These are phyloP conservation scores for Beauveria sp. DNA, from an alignment of 2,329 filamentous ascomycete genomes.

Conservation along the genomic window DNA sequence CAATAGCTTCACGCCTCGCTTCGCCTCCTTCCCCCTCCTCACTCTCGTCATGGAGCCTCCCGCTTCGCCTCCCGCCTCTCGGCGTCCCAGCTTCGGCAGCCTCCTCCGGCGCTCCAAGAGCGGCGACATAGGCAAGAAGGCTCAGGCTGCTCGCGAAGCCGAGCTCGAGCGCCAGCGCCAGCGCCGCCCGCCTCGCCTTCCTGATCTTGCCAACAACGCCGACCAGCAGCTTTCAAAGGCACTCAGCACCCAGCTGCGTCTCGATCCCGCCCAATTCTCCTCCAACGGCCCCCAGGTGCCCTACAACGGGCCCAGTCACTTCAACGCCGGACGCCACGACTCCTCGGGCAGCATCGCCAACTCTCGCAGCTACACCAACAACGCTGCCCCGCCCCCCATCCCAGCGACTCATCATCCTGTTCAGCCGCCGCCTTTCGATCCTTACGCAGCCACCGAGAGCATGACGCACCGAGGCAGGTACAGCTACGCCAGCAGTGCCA, in stretches of 20 bases:
- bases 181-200: constrained; percentile 39
- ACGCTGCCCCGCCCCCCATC: constrained; percentile 48
- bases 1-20: neutral
- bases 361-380: constrained; percentile 33
- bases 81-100: constrained; percentile 42
- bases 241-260: constrained; percentile 46
- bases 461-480: constrained; percentile 96
- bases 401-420: constrained; percentile 55
- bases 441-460: constrained; percentile 79
- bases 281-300: constrained; percentile 35
- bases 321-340: constrained; percentile 5
- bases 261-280: constrained; percentile 33
- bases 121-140: constrained; percentile 56
- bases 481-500: constrained; percentile 88
- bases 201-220: constrained; percentile 41
- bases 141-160: constrained; percentile 43
- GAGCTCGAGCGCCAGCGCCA: constrained; percentile 45
- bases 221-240: constrained; percentile 36
- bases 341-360: constrained; percentile 34
- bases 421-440: constrained; percentile 55
- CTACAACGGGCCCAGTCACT: constrained; percentile 13
- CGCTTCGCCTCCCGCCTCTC: constrained; percentile 22
- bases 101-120: constrained; percentile 63
- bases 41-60: constrained; percentile 2
- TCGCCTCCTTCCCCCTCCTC: constrained; percentile 16